phyloP scores from a whole-genome alignment of 352 stramenopile species.

The Paralagenidium karlingii region DNA sequence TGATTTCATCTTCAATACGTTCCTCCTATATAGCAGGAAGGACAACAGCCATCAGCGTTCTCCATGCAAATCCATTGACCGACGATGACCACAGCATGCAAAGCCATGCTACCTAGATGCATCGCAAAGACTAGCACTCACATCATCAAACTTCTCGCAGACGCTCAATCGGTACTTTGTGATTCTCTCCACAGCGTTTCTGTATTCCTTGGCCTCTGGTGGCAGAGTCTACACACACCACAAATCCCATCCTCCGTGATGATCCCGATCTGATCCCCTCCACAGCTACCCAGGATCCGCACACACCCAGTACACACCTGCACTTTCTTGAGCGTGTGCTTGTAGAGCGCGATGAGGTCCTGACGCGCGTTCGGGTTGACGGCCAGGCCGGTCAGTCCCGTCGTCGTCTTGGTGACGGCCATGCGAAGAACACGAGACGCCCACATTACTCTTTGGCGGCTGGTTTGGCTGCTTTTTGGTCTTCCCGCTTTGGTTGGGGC shows the following conservation, averaged over 20 bases:
- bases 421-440: conserved; percentile 71
- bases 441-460: too few relatives aligned
- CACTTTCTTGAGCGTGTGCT: conserved; percentile 67
- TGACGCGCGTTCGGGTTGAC: conserved; percentile 75
- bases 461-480: too few relatives aligned
- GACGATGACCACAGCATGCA: not conserved
- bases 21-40: conserved; percentile 29
- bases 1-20: conserved; percentile 74
- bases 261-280: too few relatives aligned
- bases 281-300: too few relatives aligned
- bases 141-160: conserved; percentile 54
- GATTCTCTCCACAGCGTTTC: conserved; percentile 69
- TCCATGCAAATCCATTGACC: not conserved
- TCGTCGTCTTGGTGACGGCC: conserved; percentile 80
- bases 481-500: too few relatives aligned
- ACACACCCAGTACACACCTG: conserved; percentile 23
- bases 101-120: not conserved
- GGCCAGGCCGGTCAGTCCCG: conserved; percentile 68
- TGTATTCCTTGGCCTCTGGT: conserved; percentile 55
- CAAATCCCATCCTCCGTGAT: too few relatives aligned
- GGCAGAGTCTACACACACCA: conserved; percentile 15
- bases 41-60: conserved; percentile 6
- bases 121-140: conserved; percentile 11
- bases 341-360: conserved; percentile 78
- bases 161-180: conserved; percentile 78